phyloP scores from a whole-genome alignment of 176 grass and related monocot species.

The Puccinellia tenuiflora region DNA sequence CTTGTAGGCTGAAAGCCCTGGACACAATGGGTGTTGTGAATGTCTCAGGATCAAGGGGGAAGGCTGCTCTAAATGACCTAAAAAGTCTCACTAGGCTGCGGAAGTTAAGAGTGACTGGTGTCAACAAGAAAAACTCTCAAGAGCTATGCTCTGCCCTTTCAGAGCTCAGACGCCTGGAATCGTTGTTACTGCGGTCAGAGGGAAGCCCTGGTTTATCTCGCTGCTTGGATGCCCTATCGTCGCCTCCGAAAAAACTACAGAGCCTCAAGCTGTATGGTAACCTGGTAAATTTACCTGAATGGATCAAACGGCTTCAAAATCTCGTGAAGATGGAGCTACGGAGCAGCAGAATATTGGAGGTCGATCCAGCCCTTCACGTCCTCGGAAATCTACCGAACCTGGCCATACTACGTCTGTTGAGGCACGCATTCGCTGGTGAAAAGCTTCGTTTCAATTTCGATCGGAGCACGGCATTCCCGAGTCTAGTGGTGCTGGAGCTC shows the following conservation, averaged over 20 bases:
- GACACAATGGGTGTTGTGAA: slow-evolving; percentile 8
- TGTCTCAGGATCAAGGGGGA: background rate
- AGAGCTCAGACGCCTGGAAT: background rate
- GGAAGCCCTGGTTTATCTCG: background rate
- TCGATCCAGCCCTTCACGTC: background rate
- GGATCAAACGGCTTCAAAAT: background rate
- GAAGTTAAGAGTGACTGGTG: background rate
- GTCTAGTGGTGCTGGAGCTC: background rate
- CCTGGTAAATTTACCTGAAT: background rate
- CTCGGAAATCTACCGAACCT: slow-evolving; percentile 5
- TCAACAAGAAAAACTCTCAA: background rate
- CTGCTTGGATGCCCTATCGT: background rate
- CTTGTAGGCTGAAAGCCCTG: slow-evolving; percentile 1
- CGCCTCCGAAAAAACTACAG: background rate
- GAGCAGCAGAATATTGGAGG: slow-evolving; percentile 4
- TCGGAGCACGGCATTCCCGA: background rate
- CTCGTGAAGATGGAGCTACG: slow-evolving; percentile 8
- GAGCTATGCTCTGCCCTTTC: background rate
- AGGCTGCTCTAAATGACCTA: background rate
- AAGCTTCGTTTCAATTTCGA: background rate
- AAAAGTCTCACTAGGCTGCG: background rate
- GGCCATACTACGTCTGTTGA: background rate
- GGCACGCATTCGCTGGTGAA: background rate
- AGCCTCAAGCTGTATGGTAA: background rate
- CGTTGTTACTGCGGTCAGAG: background rate